Conservation (phyloP, 2,329 filamentous ascomycete species). For the Diplocarpon mali region DNA sequence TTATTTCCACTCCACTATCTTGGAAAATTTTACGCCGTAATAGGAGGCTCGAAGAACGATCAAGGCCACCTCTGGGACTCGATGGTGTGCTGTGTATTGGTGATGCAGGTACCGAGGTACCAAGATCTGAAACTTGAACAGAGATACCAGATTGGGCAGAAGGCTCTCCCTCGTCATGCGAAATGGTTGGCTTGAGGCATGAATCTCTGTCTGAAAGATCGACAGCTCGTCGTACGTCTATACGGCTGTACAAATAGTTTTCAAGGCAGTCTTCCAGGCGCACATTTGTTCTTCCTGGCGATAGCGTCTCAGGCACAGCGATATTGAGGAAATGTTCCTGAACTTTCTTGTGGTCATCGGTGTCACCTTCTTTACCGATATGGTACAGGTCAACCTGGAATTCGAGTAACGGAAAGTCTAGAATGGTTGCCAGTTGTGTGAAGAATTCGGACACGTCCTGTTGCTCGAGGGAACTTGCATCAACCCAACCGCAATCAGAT, state of each 20-base stretch:
- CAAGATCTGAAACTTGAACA: slow-evolving; percentile 14
- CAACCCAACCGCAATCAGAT: slow-evolving; percentile 78
- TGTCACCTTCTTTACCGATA: slow-evolving; percentile 69
- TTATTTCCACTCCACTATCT: slow-evolving; percentile 1
- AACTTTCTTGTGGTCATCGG: slow-evolving; percentile 88
- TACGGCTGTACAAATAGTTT: slow-evolving; percentile 77
- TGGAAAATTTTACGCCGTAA: slow-evolving; percentile 27
- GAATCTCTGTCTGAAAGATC: slow-evolving; percentile 47
- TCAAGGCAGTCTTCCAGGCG: slow-evolving; percentile 87
- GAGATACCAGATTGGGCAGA: slow-evolving; percentile 17
- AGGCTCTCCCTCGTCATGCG: slow-evolving; percentile 13
- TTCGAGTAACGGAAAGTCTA: slow-evolving; percentile 78
- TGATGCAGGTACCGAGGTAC: slow-evolving; percentile 19
- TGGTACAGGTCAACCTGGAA: slow-evolving; percentile 93
- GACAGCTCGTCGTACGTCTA: slow-evolving; percentile 75
- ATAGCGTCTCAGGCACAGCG: slow-evolving; percentile 66
- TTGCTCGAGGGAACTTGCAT: slow-evolving; percentile 65
- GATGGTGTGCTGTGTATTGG: slow-evolving; percentile 16
- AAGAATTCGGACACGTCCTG: slow-evolving; percentile 96
- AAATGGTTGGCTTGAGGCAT: slow-evolving; percentile 12
- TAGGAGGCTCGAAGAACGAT: slow-evolving; percentile 44
- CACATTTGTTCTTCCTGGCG: slow-evolving; percentile 50
- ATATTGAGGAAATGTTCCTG: slow-evolving; percentile 86
- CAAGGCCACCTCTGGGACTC: slow-evolving; percentile 10
- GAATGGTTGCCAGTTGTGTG: slow-evolving; percentile 81